These are phyloP conservation scores for Bocquillonia castaneifolia DNA, from an alignment of 441 rosid species.

Conservation along the genomic window DNA sequence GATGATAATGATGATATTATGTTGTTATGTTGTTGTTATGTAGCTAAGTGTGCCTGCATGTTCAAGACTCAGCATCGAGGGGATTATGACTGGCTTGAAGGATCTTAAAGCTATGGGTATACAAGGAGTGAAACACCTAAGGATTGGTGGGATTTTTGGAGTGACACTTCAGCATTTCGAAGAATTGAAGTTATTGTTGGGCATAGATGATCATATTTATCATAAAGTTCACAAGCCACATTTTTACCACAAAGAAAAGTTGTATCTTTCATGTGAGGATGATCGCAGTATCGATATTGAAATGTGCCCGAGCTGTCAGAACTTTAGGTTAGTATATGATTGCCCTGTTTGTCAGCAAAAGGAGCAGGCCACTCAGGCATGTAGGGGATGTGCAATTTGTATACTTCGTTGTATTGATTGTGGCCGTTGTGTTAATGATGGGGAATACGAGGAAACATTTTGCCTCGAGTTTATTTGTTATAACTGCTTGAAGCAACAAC, in stretches of 20 bases:
- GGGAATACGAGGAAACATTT: constrained; percentile 83
- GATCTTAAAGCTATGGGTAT: constrained; percentile 45
- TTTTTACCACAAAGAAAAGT: constrained; percentile 54
- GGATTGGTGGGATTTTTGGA: constrained; percentile 76
- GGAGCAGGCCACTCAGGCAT: constrained; percentile 33
- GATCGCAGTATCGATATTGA: constrained; percentile 74
- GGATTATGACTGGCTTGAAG: constrained; percentile 58
- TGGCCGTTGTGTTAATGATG: constrained; percentile 80
- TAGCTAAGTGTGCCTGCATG: constrained; percentile 93
- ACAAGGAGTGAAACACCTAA: constrained; percentile 57
- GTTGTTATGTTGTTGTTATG: constrained; percentile 24
- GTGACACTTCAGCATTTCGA: constrained; percentile 61
- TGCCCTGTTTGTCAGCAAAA: constrained; percentile 78
- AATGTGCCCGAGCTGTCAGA: constrained; percentile 76
- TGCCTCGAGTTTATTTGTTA: constrained; percentile 72
- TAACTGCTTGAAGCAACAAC: constrained; percentile 46
- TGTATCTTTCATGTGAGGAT: constrained; percentile 64
- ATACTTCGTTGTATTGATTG: constrained; percentile 75
- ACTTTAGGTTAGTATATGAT: constrained; percentile 72
- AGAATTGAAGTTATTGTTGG: constrained; percentile 56
- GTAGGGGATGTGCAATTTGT: constrained; percentile 87
- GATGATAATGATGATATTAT: no score
- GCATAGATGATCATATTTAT: constrained; percentile 29
- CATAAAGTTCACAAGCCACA: constrained; percentile 49
- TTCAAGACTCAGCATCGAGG: constrained; percentile 65